A percentile compares a stretch with the other conserved stretches of the same genome.
phyloP scores from a whole-genome alignment of 371 early-diverging fungal species.

The Parasitella parasitica region DNA sequence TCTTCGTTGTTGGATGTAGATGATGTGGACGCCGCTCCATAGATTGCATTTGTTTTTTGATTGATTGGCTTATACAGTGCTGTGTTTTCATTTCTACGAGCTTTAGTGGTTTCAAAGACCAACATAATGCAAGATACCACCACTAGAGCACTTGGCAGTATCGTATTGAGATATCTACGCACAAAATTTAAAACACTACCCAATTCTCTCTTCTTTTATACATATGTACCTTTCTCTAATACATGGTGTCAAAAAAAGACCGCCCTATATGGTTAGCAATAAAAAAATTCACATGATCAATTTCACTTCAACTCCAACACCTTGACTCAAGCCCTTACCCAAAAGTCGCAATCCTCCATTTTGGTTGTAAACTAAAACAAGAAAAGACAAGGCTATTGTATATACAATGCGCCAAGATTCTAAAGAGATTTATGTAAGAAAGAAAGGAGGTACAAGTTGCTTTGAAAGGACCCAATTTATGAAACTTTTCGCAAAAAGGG shows the following conservation, averaged over 20 bases:
- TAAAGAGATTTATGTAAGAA: not conserved
- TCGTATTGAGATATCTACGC: not conserved
- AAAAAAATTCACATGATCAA: too few species aligned
- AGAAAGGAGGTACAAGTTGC: not conserved
- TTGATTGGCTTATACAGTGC: constrained; percentile 7
- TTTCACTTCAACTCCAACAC: too few species aligned
- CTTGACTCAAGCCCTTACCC: too few species aligned
- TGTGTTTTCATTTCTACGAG: not conserved
- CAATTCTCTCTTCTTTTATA: too few species aligned
- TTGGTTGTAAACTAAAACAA: not conserved
- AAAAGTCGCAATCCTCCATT: not conserved
- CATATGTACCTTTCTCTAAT: constrained; percentile 24
- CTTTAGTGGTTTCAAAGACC: not conserved
- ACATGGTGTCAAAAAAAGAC: constrained; percentile 18
- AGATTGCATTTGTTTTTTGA: not conserved
- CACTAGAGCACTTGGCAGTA: not conserved
- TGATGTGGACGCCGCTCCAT: not conserved
- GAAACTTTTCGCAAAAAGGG: not conserved
- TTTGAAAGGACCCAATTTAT: too few species aligned
- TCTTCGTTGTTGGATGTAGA: not conserved
- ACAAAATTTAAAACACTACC: not conserved
- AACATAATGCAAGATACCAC: not conserved
- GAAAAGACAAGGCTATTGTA: not conserved
- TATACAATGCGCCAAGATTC: not conserved
- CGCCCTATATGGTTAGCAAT: too few species aligned